A percentile compares a stretch with the other conserved stretches of the same genome.
Evolutionary conservation across 2,329 filamentous ascomycete genomes (phyloP).

Genomic region (Colletotrichum tabaci): DNA sequence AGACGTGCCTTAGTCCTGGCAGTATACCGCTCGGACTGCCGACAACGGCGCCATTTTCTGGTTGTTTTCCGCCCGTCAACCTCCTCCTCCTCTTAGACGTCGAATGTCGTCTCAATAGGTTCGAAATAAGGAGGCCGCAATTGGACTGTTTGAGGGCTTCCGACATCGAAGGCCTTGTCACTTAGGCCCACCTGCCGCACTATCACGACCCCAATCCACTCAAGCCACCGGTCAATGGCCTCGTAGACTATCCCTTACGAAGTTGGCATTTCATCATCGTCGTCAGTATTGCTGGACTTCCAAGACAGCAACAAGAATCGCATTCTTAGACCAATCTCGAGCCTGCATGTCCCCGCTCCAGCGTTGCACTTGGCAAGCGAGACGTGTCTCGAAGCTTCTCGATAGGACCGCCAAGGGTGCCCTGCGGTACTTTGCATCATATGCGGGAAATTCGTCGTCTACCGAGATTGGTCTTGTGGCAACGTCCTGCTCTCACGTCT

Average conservation of each 20-base stretch:
- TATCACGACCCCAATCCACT: not conserved
- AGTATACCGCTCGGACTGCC: constrained; percentile 15
- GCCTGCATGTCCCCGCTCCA: constrained; percentile 33
- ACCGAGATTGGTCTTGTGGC: constrained; percentile 39
- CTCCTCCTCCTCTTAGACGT: not conserved
- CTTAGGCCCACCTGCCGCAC: not conserved
- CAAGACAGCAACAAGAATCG: constrained; percentile 10
- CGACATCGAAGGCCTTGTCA: not conserved
- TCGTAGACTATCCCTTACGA: not conserved
- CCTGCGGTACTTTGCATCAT: constrained; percentile 39
- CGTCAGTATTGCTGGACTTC: not conserved
- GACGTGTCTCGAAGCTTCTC: constrained; percentile 42
- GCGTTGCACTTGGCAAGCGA: constrained; percentile 38
- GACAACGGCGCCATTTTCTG: constrained; percentile 11
- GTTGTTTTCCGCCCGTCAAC: not conserved
- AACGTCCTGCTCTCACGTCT: constrained; percentile 21
- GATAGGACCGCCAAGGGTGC: constrained; percentile 39
- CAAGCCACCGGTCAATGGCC: not conserved
- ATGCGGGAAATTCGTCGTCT: constrained; percentile 41
- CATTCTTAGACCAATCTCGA: constrained; percentile 27
- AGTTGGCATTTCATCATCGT: not conserved
- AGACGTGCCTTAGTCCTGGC: constrained; percentile 3
- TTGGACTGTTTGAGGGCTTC: not conserved
- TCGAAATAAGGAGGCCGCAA: not conserved
- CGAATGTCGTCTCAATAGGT: constrained; percentile 7